Evolutionary conservation across 768 basidiomycete genomes (phyloP).

Genomic region (Agaricus sinodeliciosus): DNA sequence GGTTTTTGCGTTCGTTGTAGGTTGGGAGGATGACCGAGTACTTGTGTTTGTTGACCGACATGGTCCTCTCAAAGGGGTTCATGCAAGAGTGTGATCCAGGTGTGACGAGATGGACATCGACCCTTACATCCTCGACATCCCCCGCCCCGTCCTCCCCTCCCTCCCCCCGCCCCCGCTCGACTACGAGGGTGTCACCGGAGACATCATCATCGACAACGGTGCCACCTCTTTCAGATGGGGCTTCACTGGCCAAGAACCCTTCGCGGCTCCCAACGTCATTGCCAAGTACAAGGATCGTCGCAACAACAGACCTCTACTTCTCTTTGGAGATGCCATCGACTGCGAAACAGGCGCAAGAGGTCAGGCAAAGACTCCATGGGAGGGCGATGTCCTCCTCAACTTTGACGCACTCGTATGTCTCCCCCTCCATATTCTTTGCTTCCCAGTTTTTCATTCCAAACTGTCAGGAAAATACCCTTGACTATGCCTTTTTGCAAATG

Average conservation of each 20-base stretch:
- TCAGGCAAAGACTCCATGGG: slow-evolving; percentile 81
- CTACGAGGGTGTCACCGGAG: slow-evolving; percentile 47
- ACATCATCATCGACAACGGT: slow-evolving; percentile 83
- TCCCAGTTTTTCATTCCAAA: slow-evolving; percentile 20
- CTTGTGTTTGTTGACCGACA: slow-evolving; percentile 60
- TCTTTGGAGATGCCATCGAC: slow-evolving; percentile 87
- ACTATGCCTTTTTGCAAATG: slow-evolving; percentile 84
- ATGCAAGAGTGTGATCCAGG: slow-evolving; percentile 22
- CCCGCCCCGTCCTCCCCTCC: slow-evolving; percentile 10
- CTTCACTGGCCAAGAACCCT: slow-evolving; percentile 57
- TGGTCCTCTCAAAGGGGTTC: slow-evolving; percentile 60
- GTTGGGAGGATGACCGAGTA: slow-evolving; percentile 93
- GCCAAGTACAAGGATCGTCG: slow-evolving; percentile 89
- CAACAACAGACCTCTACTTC: slow-evolving; percentile 70
- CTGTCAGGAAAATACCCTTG: slow-evolving; percentile 85
- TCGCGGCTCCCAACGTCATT: slow-evolving; percentile 61
- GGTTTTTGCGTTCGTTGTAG: slow-evolving; percentile 89
- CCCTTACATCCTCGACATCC: slow-evolving; percentile 5
- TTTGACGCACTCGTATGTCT: slow-evolving; percentile 85
- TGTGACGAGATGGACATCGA: slow-evolving; percentile 10
- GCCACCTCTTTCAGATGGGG: slow-evolving; percentile 79
- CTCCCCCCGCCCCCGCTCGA: slow-evolving; percentile 22
- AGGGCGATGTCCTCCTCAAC: slow-evolving; percentile 88
- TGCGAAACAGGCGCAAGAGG: slow-evolving; percentile 78
- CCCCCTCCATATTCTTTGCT: background rate